phyloP scores from a whole-genome alignment of 257 asterid species.

The Buddleja alternifolia region DNA sequence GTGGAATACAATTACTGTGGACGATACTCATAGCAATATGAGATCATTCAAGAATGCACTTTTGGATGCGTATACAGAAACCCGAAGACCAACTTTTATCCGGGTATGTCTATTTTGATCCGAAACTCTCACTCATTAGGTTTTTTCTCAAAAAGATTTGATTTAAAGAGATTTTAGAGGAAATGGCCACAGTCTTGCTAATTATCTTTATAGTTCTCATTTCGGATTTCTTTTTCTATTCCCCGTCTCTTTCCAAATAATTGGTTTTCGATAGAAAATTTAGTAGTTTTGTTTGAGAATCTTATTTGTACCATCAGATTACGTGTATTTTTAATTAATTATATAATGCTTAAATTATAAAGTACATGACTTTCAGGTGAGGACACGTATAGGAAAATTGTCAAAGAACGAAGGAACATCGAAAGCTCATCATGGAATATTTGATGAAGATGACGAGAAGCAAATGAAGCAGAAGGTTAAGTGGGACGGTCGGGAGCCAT shows the following conservation, averaged over 20 bases:
- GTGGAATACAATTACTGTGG: slow-evolving; percentile 50
- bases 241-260: too few species aligned
- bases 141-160: too few species aligned
- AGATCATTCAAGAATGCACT: slow-evolving; percentile 44
- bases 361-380: slow-evolving; percentile 42
- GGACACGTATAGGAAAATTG: slow-evolving; percentile 56
- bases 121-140: background rate
- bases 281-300: too few species aligned
- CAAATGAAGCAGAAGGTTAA: slow-evolving; percentile 60
- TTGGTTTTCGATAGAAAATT: too few species aligned
- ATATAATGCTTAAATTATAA: background rate
- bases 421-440: slow-evolving; percentile 60
- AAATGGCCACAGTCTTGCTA: too few species aligned
- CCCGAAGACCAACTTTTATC: slow-evolving; percentile 56
- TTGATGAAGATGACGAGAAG: slow-evolving; percentile 57
- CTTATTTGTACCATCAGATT: background rate
- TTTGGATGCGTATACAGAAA: slow-evolving; percentile 40
- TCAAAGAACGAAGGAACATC: slow-evolving; percentile 64
- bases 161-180: too few species aligned
- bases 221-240: too few species aligned
- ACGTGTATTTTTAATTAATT: background rate
- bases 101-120: slow-evolving; percentile 27
- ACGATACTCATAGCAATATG: slow-evolving; percentile 36
- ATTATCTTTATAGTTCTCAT: too few species aligned
- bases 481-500: slow-evolving; percentile 48